Evolutionary conservation across 2,329 filamentous ascomycete species (phyloP).

Genomic region (Byssothecium circinans): DNA sequence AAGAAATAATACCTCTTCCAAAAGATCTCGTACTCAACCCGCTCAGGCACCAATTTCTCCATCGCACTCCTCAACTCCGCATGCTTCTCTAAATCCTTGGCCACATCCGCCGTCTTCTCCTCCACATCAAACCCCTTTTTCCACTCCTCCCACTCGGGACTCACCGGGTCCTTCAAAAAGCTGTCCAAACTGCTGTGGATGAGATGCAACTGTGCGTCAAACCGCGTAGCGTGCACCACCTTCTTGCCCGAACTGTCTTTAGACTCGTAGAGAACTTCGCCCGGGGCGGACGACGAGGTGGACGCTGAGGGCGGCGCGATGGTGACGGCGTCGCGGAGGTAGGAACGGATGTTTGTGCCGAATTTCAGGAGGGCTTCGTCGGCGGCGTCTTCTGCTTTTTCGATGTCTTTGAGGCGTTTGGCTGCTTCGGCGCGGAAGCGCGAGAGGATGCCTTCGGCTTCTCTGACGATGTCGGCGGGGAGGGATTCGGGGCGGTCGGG

Average conservation of each 20-base stretch:
- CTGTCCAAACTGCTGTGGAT: constrained; percentile 82
- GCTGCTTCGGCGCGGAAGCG: constrained; percentile 76
- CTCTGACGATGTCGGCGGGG: constrained; percentile 55
- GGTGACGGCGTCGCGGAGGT: constrained; percentile 85
- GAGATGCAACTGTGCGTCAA: constrained; percentile 93
- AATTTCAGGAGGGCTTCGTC: constrained; percentile 94
- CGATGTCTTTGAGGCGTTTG: constrained; percentile 83
- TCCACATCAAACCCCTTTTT: constrained; percentile 75
- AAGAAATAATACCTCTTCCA: constrained; percentile 97
- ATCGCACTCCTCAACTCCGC: constrained; percentile 83
- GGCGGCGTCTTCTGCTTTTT: constrained; percentile 90
- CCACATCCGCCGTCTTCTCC: constrained; percentile 80
- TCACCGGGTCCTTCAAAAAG: constrained; percentile 79
- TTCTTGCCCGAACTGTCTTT: constrained; percentile 87
- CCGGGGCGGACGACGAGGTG: constrained; percentile 49
- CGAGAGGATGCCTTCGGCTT: constrained; percentile 69
- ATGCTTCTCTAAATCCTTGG: constrained; percentile 80
- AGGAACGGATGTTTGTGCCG: constrained; percentile 84
- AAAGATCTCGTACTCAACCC: constrained; percentile 84
- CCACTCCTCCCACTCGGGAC: constrained; percentile 75
- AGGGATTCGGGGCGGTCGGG: constrained; percentile 49
- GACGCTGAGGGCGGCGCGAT: constrained; percentile 70
- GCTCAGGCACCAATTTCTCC: constrained; percentile 94
- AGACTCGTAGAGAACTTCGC: constrained; percentile 82
- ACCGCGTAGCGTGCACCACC: constrained; percentile 90